Percentiles rank a stretch among this genome's conserved stretches.
Evolutionary conservation across 2,329 filamentous ascomycete genomes (phyloP).

Genomic region (Orbilia ellipsospora): DNA sequence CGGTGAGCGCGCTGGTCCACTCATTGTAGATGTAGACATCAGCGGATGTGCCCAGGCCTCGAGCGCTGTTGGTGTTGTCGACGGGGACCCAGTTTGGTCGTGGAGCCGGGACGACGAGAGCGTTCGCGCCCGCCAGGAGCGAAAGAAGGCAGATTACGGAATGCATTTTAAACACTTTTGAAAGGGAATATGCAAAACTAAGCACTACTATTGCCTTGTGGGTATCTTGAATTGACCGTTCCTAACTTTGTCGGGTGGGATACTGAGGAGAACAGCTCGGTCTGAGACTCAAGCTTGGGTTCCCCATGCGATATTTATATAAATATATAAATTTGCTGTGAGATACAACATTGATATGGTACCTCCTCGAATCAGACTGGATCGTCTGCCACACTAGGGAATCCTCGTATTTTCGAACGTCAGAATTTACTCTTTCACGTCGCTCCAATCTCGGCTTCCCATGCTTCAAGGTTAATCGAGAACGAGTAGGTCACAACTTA

Average conservation of each 20-base stretch:
- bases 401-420: conserved; percentile 24
- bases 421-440: background rate
- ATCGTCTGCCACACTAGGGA: background rate
- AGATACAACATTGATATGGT: background rate
- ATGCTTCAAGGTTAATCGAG: conserved; percentile 16
- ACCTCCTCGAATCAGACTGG: conserved; percentile 36
- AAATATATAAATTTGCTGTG: background rate
- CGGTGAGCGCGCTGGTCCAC: conserved; percentile 21
- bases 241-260: conserved; percentile 8
- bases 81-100: conserved; percentile 13
- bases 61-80: conserved; percentile 13
- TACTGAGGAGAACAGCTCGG: background rate
- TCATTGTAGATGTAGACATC: conserved; percentile 42
- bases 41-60: conserved; percentile 42
- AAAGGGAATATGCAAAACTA: background rate
- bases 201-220: background rate
- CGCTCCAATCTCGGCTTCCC: conserved; percentile 27
- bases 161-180: conserved; percentile 21
- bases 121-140: conserved; percentile 39
- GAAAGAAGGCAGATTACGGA: conserved; percentile 41
- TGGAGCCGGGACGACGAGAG: conserved; percentile 47
- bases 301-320: conserved; percentile 34
- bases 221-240: conserved; percentile 15
- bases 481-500: conserved; percentile 30
- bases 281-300: background rate